Evolutionary conservation across 805 yeast genomes (phyloP), one percentile per base, ranked within the genome.

Genomic region (Jamesozyma lodderae): DNA sequence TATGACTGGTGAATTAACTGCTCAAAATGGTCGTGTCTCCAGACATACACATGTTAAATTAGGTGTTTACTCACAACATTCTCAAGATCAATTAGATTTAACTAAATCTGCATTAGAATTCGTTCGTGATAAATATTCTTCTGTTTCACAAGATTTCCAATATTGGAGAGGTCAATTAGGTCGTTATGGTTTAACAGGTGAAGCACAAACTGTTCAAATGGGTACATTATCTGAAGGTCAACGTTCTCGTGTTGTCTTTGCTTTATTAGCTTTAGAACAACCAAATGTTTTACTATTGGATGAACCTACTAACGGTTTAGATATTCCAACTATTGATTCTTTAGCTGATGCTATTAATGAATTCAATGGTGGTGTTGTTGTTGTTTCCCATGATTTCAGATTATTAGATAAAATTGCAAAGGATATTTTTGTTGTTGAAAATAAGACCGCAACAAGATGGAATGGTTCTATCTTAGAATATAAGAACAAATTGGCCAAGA

Each of bases 231-330:
- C 96, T 15, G 98, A 92, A 73, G 98, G 98, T 66, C 98, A 92
- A 75, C 83, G 97, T 72, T 90, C 97, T 48, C 81, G 98, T 69
- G 98, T 92, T 51, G 98, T 92, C 41, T 92, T 92, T 60, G 97
- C 97, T 9, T 71, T 92, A 51, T 75, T 92, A 58, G 98, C 98
- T 36, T 73, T 92, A 51, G 96, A 92, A 69, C 70, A 83, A 46
- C 98, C 98, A 58, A 92, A 92, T 68, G 85, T 92, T 64, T 72
- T 92, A 55, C 70, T 92, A 61, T 73, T 92, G 68, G 98, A 92
- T 73, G 98, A 92, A 80, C 98, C 98, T 77, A 92, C 98, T 51
- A 92, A 92, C 75, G 97, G 97, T 75, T 73, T 92, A 67, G 98
- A 92, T 73, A 90, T 92, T 55, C 87, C 96, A 58, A 88, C 98